Evolutionary conservation across 108 stramenopile genomes (phyloP), one percentile per base, ranked within the genome.

Genomic region (Aurantiochytrium sp.): DNA sequence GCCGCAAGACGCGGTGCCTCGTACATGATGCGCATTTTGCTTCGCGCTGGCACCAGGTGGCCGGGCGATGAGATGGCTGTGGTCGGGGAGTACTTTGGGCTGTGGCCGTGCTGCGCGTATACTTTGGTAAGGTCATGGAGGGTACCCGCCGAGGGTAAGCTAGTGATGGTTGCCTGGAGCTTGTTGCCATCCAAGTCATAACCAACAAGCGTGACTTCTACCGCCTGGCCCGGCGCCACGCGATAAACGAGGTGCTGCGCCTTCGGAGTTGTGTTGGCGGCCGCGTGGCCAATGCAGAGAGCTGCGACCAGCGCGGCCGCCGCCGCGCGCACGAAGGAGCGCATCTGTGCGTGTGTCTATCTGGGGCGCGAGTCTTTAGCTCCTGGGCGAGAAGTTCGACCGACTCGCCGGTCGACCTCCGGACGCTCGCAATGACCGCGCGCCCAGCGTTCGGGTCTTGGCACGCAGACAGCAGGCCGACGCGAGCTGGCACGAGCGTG

Each of bases 71-170:
- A 42, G 19, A 86, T 89, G 48, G 19, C 45, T 1, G 89, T 86
- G 36, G 55, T 31, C 21, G 34, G 55, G 55, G 93, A 93, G 19
- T 85, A 55, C 59, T 93, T 93, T 54, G 94, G 94, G 55, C 92
- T 92, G 73, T 94, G 94, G 32, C 93, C 94, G 87, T 94, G 92
- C n/a, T 89, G 89, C 37, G 90, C 69, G 86, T 88, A 94, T 6
- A 95, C 90, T 31, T 94, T 85, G 34, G 92, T 87, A 15, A 92
- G 87, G 87, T 95, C 93, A 53, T 90, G 88, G 19, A 95, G 87
- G 4, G 50, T 86, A 2, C 94, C 94, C 10, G 87, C n/a, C 17
- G 53, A 55, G 37, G 94, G 94, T 1, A 93, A 55, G 5, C 89
- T 90, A 32, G 93, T 91, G 87, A 94, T 90, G 24, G 8, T 34